phyloP scores from a whole-genome alignment of 2,329 filamentous ascomycete species.

The Colletotrichum euphorbiae region DNA sequence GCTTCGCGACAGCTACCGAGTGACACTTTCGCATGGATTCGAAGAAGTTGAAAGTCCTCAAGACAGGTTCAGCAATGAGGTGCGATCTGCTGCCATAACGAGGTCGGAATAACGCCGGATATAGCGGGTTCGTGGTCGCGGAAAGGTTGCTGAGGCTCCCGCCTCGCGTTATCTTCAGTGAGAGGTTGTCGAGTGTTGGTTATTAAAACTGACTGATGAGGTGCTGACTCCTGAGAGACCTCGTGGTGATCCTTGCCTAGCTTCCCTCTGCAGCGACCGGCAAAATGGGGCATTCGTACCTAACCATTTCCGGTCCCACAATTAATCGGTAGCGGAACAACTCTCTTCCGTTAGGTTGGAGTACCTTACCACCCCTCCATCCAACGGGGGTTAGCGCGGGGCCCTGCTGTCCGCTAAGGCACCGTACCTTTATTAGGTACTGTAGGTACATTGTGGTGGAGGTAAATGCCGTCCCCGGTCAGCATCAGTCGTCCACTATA shows the following conservation, averaged over 20 bases:
- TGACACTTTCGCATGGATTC: constrained; percentile 27
- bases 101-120: background rate
- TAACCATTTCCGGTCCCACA: constrained; percentile 15
- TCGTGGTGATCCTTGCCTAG: constrained; percentile 37
- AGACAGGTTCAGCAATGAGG: background rate
- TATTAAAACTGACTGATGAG: constrained; percentile 8
- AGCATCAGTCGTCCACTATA: constrained; percentile 24
- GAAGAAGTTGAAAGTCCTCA: background rate
- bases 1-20: constrained; percentile 17
- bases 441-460: background rate
- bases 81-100: background rate
- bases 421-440: too few relatives aligned
- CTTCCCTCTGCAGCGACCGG: constrained; percentile 20
- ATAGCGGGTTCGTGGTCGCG: constrained; percentile 2
- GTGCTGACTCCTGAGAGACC: constrained; percentile 7
- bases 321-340: constrained; percentile 32
- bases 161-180: constrained; percentile 36
- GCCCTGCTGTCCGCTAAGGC: constrained; percentile 19
- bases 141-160: constrained; percentile 30
- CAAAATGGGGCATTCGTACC: constrained; percentile 4
- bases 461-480: constrained; percentile 16
- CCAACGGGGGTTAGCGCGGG: constrained; percentile 39
- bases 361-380: constrained; percentile 39
- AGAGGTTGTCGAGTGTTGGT: constrained; percentile 25
- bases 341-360: constrained; percentile 10